Evolutionary conservation across 176 grass and related monocot genomes (phyloP), one percentile per base, ranked within the genome.

Genomic region (Dendrocalamus sinicus): DNA sequence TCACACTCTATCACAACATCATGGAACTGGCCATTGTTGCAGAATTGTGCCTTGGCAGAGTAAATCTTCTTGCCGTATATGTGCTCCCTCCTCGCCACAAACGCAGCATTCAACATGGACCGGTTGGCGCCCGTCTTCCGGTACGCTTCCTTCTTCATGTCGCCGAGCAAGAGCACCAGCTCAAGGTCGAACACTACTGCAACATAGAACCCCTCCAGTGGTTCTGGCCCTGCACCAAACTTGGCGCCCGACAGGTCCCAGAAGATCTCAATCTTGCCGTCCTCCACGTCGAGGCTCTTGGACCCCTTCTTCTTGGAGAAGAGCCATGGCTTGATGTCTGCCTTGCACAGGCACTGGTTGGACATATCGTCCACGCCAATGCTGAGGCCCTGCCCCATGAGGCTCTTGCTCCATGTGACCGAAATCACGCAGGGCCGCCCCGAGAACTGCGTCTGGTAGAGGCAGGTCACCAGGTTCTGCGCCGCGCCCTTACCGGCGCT

Each of bases 281-380:
- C 85, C 71, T 89, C 92, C 24, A 76, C 84, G 20, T 94, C 89
- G 28, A 89, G 76, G 76, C 87, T 82, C 89, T 79, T 89, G 64
- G 89, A 91, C 5, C 92, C 89, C 62, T 89, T 94, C 89, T 88
- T 94, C 89, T 84, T 94, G 65, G 92, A 94, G 86, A 91, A 94
- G 55, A 91, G 80, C 89, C 92, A 94, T 12, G 92, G 92, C 72
- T 94, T 94, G 85, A 94, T 89, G 76, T 94, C 89, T 11, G 78
- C 76, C 81, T 94, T 91, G 89, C 92, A 94, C 51, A 94, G 73
- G 84, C 87, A 87, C 23, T 87, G 92, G 37, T 70, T 82, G 58
- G 84, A 76, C 44, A 86, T 78, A 70, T 85, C 89, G 51, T 94
- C 87, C 19, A 94, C 78, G 75, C 84, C 92, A 63, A 91, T 41